Percentiles rank a stretch among this genome's conserved stretches.
Conservation (phyloP, 352 stramenopile species). For the Pythium angustatum region DNA sequence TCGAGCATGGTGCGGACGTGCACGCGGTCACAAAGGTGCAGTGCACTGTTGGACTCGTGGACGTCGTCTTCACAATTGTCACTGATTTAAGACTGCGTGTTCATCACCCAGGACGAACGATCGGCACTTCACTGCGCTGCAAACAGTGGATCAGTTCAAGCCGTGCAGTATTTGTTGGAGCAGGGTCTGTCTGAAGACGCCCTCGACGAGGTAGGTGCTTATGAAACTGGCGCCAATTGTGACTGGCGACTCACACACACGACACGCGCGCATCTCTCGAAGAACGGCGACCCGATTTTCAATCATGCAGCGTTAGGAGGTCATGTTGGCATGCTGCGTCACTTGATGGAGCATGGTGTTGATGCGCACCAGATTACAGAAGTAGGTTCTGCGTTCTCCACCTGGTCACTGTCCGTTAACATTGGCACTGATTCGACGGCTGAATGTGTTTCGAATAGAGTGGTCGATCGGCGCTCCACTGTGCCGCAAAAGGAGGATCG, state of each 20-base stretch:
- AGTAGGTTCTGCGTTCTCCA: too few species aligned
- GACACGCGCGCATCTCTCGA: too few species aligned
- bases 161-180: too few species aligned
- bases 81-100: background rate
- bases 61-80: too few species aligned
- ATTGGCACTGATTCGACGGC: too few species aligned
- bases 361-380: too few species aligned
- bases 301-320: background rate
- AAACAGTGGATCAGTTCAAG: too few species aligned
- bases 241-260: background rate
- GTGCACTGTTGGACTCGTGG: background rate
- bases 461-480: background rate
- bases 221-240: background rate
- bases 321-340: background rate
- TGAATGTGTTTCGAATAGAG: too few species aligned
- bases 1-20: background rate
- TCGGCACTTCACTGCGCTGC: too few species aligned
- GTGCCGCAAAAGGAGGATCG: background rate
- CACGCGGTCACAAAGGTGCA: constrained; percentile 1
- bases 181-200: too few species aligned
- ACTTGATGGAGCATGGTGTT: background rate
- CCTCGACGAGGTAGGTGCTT: too few species aligned
- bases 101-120: background rate
- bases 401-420: too few species aligned
- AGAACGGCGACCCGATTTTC: background rate